Evolutionary conservation across 176 grass and related monocot species (phyloP), one percentile per base, ranked within the genome.

Genomic region (Phyllostachys edulis): DNA sequence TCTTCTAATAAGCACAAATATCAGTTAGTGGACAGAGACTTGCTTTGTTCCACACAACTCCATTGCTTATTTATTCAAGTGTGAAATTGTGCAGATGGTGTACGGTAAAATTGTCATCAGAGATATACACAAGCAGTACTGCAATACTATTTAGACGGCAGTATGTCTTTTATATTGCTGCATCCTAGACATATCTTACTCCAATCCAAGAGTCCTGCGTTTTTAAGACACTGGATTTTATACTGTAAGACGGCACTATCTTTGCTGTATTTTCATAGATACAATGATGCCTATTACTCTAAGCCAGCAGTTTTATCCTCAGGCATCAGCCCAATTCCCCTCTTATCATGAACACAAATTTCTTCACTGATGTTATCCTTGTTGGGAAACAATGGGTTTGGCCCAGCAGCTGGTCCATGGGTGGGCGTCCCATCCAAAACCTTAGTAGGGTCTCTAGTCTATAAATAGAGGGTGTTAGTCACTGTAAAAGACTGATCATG

Each of bases 101-200:
- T n/a, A 90, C 13, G 41, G 69, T 84, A 26, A 75, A 84, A 84
- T 79, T 90, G 75, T 84, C 61, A 80, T 38, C 60, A 26, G 65
- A 80, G 74, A 54, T 75, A 32, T 5, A 46, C 62, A 84, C 80
- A 86, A 79, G 57, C 60, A 84, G 23, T 68, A 74, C 42, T 79
- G 62, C 67, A 45, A 51, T 74, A 80, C 89, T 87, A 71, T 75
- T 90, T 65, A 80, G 89, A 75, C 80, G 80, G 85, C 85, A 75
- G 51, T 68, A 24, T 79, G 80, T 79, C 84, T 87, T 90, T 68
- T 72, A 82, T 86, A 82, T 82, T 72, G 67, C 69, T 73, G 47
- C 9, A 37, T 73, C 29, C 50, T 67, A 77, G 15, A 63, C 6
- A 69, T 59, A 67, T 80, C 76, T 50, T 71, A 77, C 36, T 70